Base-by-base conservation (phyloP, 2,329 filamentous ascomycete genomes). In the Scytalidium lignicola region DNA sequence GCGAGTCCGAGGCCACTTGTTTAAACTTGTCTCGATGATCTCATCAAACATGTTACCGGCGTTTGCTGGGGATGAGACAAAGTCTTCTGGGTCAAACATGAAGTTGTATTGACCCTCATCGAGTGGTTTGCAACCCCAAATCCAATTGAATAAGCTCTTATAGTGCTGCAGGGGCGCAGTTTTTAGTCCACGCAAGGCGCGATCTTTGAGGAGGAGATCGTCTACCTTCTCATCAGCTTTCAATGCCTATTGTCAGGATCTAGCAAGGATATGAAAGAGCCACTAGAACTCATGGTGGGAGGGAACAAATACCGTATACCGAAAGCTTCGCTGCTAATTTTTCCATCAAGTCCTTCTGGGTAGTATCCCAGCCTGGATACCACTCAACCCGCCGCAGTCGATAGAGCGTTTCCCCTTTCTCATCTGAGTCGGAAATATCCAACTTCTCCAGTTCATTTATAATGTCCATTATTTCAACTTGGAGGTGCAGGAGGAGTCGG, bases 91-190 rank as follows among this genome's bases (percentile, higher is more conserved):
- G 19, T 44, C 40, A 18, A 40, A 47, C 17, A 48, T 43, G 28
- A 54, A 55, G 18, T 54, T 43, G 22, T 52, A 51, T 20, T 55
- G 42, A 2, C 51, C 54, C 12, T 4, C 5, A 21, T 54, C 47
- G 19, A 55, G 49, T 5, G 51, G 51, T 18, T 51, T 52, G 3
- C 26, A 32, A 5, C 20, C 28, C 22, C 28, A 46, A 12, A 55
- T 51, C 54, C 54, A 55, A 26, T 50, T 46, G 41, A 51, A 55
- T 1, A 55, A 29, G 13, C 32, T 43, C 13, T 22, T 4, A 29
- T 46, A 45, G 37, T 56, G 41, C 8, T 29, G 42, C 6, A 15
- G 6, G 5, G 18, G 42, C 26, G 51, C 32, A 9, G 45, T 18
- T 3, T 44, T 18, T 15, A 52, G 44, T 21, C 19, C n/a, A 9